Conservation (phyloP, 768 basidiomycete species). For the Pleurotus sapidus region DNA sequence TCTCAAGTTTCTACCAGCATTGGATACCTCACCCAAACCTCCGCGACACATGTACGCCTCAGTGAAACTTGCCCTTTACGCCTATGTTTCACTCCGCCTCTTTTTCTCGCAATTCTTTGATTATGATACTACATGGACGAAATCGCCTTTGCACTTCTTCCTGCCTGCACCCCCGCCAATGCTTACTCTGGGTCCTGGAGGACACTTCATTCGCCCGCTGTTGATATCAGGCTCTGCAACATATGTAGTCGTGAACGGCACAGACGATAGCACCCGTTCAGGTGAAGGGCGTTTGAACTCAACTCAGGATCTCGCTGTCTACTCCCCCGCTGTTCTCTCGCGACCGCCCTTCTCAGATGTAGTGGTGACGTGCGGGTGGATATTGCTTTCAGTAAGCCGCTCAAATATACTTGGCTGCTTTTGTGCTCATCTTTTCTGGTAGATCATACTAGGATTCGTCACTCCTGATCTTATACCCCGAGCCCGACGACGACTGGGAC, state of each 20-base stretch:
- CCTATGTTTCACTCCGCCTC: not conserved
- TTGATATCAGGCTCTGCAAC: not conserved
- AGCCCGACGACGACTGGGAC: not conserved
- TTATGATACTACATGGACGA: not conserved
- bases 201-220: slow-evolving; percentile 1
- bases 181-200: not conserved
- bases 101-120: not conserved
- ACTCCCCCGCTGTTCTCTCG: not conserved
- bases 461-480: not conserved
- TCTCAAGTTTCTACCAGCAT: too few relatives aligned
- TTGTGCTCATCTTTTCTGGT: not conserved
- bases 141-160: slow-evolving; percentile 5
- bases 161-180: not conserved
- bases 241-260: not conserved
- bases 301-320: not conserved
- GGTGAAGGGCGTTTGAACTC: not conserved
- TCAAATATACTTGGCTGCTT: too few relatives aligned
- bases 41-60: not conserved
- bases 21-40: too few relatives aligned
- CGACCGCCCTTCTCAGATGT: not conserved
- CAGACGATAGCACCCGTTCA: not conserved
- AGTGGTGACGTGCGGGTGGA: not conserved
- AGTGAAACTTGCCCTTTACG: not conserved
- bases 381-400: not conserved
- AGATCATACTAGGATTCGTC: not conserved